Base-by-base conservation (phyloP, 2,329 filamentous ascomycete species). In the Torrubiellomyces zombiae region DNA sequence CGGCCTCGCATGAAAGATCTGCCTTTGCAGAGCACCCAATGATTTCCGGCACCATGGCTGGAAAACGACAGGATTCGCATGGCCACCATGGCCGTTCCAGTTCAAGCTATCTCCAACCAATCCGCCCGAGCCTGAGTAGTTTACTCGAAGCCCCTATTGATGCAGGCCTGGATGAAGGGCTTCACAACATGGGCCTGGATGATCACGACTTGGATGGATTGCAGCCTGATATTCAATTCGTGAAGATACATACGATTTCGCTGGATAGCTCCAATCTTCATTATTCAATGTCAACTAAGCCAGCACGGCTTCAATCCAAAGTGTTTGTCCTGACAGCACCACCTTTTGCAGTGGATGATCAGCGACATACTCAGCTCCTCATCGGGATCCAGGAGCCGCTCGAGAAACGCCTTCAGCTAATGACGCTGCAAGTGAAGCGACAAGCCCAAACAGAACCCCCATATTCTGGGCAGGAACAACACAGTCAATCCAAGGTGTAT, bases 1-100 rank as follows among this genome's bases (percentile, higher is more conserved):
- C 81, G 1, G 75, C 80, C 7, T 89, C 76, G 10, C 79, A 86
- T 35, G 83, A 92, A 37, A 67, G 79, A 39, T 63, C 74, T 1
- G 66, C 74, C n/a, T 91, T 92, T 43, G 66, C 73, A 15, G 83
- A 93, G 24, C 67, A 63, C 45, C 50, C 45, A 35, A 59, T 47
- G 3, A 42, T 51, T 7, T 39, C 53, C 7, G 48, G 45, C 8
- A 48, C 53, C 26, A 44, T 45, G 0, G 58, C 60, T 21, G 50
- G 61, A 9, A 69, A 75, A 35, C 67, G 76, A 31, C 64, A 70
- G 6, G 75, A 89, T 26, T 92, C 85, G 2, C 67, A 89, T 26
- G 53, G 57, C 12, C 54, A 55, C 11, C 45, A 45, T 28, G 48
- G 15, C 38, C 52, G 50, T 6, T 42, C 51, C 14, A 54, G 51